Conservation (phyloP, 768 basidiomycete species). For the Galerina marginata region DNA sequence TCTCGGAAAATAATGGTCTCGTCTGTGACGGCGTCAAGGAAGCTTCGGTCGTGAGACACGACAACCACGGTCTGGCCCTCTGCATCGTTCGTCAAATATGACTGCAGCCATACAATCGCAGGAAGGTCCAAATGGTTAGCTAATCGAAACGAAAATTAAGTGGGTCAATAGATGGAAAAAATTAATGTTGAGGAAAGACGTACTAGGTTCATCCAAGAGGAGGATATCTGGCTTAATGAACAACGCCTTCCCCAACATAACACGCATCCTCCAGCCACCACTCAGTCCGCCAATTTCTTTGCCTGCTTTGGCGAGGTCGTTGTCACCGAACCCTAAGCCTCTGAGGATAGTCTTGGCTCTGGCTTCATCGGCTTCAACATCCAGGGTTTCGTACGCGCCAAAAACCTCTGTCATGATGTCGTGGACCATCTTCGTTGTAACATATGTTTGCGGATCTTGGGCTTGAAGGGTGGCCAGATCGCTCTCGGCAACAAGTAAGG, state of each 20-base stretch:
- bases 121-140: constrained; percentile 59
- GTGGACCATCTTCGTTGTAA: constrained; percentile 32
- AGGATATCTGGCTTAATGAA: constrained; percentile 62
- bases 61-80: constrained; percentile 58
- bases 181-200: not conserved
- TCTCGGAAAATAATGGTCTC: constrained; percentile 67
- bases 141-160: constrained; percentile 5
- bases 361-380: constrained; percentile 48
- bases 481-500: constrained; percentile 50
- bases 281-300: constrained; percentile 53
- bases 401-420: constrained; percentile 31
- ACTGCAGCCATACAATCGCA: constrained; percentile 58
- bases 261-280: constrained; percentile 71
- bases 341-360: constrained; percentile 56
- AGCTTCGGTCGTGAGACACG: constrained; percentile 70
- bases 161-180: not conserved
- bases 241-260: constrained; percentile 62
- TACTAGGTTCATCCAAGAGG: constrained; percentile 61
- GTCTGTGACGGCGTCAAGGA: constrained; percentile 62
- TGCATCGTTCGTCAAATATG: constrained; percentile 47
- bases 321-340: constrained; percentile 62
- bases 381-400: constrained; percentile 34
- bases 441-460: constrained; percentile 33
- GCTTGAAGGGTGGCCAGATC: constrained; percentile 38
- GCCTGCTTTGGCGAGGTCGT: constrained; percentile 32